Conservation (phyloP, 148 eudicot species). For the Limonium bicolor region DNA sequence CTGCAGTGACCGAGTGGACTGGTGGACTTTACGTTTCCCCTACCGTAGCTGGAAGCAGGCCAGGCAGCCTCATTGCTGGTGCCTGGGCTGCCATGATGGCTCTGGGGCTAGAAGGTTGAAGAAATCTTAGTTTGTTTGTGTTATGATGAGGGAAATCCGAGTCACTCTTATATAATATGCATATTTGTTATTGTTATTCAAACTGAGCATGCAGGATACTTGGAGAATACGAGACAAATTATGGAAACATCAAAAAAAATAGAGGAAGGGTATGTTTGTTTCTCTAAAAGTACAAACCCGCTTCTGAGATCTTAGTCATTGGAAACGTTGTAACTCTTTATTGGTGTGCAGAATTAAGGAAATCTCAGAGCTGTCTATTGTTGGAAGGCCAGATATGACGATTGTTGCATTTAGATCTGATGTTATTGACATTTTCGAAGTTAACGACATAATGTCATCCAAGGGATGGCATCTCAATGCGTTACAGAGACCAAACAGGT, state of each 20-base stretch:
- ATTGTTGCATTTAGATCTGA: conserved; percentile 85
- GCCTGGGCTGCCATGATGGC: conserved; percentile 99
- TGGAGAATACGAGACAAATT: conserved; percentile 69
- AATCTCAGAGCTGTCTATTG: conserved; percentile 51
- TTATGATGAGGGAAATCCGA: not conserved
- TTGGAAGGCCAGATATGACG: conserved; percentile 98
- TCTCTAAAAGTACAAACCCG: not conserved
- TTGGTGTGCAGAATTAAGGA: conserved; percentile 40
- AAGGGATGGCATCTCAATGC: conserved; percentile 99
- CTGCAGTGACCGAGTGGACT: conserved; percentile 94
- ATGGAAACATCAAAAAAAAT: conserved; percentile 88
- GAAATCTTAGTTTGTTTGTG: not conserved
- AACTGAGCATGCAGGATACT: conserved; percentile 41
- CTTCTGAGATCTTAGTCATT: not conserved
- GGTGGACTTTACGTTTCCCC: conserved; percentile 99
- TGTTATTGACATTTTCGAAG: conserved; percentile 79
- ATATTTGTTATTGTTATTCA: not conserved
- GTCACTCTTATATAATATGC: not conserved
- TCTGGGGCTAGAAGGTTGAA: conserved; percentile 71
- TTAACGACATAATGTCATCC: conserved; percentile 75
- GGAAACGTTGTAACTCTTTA: not conserved
- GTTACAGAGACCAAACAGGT: conserved; percentile 87
- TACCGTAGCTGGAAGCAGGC: conserved; percentile 96
- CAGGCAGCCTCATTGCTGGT: conserved; percentile 90
- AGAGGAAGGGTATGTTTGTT: conserved; percentile 52